These are phyloP conservation scores for Xylaria sp. DNA, from an alignment of 2,329 filamentous ascomycete species.

Conservation along the genomic window DNA sequence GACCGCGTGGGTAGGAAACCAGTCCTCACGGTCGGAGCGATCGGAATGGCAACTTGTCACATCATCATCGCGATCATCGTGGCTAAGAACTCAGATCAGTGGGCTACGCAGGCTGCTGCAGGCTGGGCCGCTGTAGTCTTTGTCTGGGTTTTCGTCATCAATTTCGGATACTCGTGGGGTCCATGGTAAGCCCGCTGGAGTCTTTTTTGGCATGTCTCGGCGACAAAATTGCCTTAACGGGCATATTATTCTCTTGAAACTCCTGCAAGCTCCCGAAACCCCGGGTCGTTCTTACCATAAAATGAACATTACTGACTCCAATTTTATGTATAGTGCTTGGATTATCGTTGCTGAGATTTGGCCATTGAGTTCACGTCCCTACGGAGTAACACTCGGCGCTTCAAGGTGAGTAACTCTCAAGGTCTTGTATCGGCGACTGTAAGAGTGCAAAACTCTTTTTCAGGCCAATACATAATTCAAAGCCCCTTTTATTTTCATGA, in stretches of 20 bases:
- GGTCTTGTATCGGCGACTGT: not conserved
- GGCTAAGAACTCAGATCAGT: constrained; percentile 69
- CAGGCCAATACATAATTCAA: not conserved
- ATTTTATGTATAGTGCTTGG: no score
- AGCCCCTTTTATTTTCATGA: not conserved
- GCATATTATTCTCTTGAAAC: no score
- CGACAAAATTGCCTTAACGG: no score
- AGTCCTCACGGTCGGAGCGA: constrained; percentile 69
- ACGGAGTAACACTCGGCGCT: constrained; percentile 75
- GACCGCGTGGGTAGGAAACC: constrained; percentile 72
- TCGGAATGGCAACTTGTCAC: constrained; percentile 77
- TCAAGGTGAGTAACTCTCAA: constrained; percentile 45
- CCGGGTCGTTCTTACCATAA: no score
- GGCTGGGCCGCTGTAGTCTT: constrained; percentile 76
- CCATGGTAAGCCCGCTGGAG: no score
- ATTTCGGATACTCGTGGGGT: constrained; percentile 81
- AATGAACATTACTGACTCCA: no score
- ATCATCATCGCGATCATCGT: constrained; percentile 77
- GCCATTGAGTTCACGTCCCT: constrained; percentile 74
- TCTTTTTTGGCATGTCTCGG: no score
- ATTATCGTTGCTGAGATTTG: constrained; percentile 80
- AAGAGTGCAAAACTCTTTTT: not conserved
- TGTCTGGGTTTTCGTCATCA: constrained; percentile 79
- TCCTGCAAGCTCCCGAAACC: no score
- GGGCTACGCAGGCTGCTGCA: constrained; percentile 65